Conservation (phyloP, 768 basidiomycete species). For the Rubroboletus pulcherrimus region DNA sequence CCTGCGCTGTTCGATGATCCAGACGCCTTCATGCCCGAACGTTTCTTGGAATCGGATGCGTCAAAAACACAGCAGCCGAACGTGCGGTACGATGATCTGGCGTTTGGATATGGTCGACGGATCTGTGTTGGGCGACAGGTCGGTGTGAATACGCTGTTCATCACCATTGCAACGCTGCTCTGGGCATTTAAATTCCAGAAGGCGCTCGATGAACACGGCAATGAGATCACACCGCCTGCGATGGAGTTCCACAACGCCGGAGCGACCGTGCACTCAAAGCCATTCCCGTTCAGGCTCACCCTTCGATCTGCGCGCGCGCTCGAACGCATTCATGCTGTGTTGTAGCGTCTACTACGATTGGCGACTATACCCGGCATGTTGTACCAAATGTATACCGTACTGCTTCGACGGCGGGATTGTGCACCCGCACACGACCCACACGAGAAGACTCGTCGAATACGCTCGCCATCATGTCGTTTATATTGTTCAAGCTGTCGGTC, state of each 20-base stretch:
- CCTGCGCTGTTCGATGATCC: slow-evolving; percentile 7
- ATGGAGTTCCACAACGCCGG: slow-evolving; percentile 8
- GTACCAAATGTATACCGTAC: neutral
- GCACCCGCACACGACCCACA: too few species aligned
- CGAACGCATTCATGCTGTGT: neutral
- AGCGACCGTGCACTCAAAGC: slow-evolving; percentile 2
- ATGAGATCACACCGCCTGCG: slow-evolving; percentile 6
- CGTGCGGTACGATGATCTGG: slow-evolving; percentile 9
- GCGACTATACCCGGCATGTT: neutral
- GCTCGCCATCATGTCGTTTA: too few species aligned
- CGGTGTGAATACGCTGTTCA: slow-evolving; percentile 8
- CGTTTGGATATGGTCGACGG: slow-evolving; percentile 13
- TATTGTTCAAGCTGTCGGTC: too few species aligned
- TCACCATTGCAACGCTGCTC: slow-evolving; percentile 4
- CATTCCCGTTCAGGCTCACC: slow-evolving; percentile 3
- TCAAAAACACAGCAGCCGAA: neutral
- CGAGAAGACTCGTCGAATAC: too few species aligned
- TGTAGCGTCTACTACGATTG: neutral
- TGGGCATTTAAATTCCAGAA: slow-evolving; percentile 9
- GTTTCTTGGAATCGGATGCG: slow-evolving; percentile 5
- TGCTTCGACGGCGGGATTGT: too few species aligned
- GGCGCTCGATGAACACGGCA: slow-evolving; percentile 2
- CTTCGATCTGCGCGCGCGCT: neutral
- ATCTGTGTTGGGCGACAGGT: slow-evolving; percentile 6
- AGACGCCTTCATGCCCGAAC: slow-evolving; percentile 15